Evolutionary conservation across 2,329 filamentous ascomycete genomes (phyloP).

Genomic region (Diaporthe batatas): DNA sequence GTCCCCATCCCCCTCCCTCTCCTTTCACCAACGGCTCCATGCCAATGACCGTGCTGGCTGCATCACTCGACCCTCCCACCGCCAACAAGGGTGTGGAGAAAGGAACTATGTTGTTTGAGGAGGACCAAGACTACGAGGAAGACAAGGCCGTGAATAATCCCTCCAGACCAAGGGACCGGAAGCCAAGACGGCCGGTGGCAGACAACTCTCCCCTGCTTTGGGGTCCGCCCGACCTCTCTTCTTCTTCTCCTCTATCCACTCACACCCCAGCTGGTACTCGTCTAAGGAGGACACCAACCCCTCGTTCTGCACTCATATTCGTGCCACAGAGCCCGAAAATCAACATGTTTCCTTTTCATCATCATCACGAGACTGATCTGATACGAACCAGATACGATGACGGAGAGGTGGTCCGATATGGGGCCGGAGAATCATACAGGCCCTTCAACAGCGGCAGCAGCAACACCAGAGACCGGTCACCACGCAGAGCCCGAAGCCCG

Average conservation of each 20-base stretch:
- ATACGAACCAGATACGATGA: slow-evolving; percentile 65
- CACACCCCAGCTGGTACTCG: slow-evolving; percentile 14
- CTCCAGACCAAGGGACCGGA: too few relatives aligned
- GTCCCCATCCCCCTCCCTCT: slow-evolving; percentile 23
- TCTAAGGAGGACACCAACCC: not conserved
- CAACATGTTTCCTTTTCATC: not conserved
- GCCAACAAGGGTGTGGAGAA: slow-evolving; percentile 10
- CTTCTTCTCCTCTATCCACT: not conserved
- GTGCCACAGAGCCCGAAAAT: slow-evolving; percentile 4
- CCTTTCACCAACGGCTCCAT: slow-evolving; percentile 36
- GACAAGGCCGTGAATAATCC: not conserved
- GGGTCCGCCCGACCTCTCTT: not conserved
- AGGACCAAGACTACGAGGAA: not conserved
- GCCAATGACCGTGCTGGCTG: slow-evolving; percentile 11
- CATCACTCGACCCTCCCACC: slow-evolving; percentile 15
- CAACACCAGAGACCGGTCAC: slow-evolving; percentile 45
- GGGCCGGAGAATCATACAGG: slow-evolving; percentile 72
- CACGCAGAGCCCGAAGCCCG: slow-evolving; percentile 46
- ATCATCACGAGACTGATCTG: slow-evolving; percentile 42
- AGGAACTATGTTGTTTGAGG: not conserved
- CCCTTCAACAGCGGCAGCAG: slow-evolving; percentile 61
- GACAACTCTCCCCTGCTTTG: not conserved
- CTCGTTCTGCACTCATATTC: not conserved
- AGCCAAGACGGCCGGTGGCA: not conserved
- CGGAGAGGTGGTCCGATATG: slow-evolving; percentile 72